These are phyloP conservation scores for Pestalotiopsis sp. DNA, from an alignment of 2,329 filamentous ascomycete species.

Conservation along the genomic window DNA sequence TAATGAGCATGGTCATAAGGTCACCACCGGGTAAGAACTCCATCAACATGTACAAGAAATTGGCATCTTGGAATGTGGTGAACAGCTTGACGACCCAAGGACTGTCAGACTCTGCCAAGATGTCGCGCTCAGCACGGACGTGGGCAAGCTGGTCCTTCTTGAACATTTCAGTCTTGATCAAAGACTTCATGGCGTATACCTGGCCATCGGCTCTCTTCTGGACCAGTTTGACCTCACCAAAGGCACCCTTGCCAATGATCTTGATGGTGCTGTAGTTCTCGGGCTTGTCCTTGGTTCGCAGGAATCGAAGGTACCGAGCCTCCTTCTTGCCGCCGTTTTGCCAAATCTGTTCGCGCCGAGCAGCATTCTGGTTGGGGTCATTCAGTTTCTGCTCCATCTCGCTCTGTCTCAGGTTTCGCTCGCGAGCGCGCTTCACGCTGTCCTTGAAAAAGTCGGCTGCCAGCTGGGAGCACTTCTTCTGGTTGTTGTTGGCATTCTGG, in stretches of 20 bases:
- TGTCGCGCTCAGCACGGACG: constrained; percentile 96
- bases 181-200: constrained; percentile 96
- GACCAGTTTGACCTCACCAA: constrained; percentile 96
- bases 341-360: constrained; percentile 82
- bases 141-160: constrained; percentile 98
- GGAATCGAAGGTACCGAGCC: constrained; percentile 88
- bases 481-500: constrained; percentile 65
- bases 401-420: constrained; percentile 91
- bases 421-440: constrained; percentile 92
- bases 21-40: constrained; percentile 98
- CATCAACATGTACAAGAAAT: constrained; percentile 99
- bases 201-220: constrained; percentile 96
- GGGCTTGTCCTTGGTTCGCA: constrained; percentile 89
- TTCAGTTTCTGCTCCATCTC: constrained; percentile 86
- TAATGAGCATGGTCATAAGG: constrained; percentile 99
- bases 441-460: constrained; percentile 97
- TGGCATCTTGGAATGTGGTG: constrained; percentile 95
- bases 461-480: constrained; percentile 69
- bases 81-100: constrained; percentile 99
- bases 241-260: constrained; percentile 98
- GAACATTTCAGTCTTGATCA: constrained; percentile 99
- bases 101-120: constrained; percentile 97
- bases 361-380: constrained; percentile 73
- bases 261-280: constrained; percentile 96
- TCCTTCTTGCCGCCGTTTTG: constrained; percentile 85